Evolutionary conservation across 148 eudicot species (phyloP), one percentile per base, ranked within the genome.

Genomic region (Rhododendron ferrugineum): DNA sequence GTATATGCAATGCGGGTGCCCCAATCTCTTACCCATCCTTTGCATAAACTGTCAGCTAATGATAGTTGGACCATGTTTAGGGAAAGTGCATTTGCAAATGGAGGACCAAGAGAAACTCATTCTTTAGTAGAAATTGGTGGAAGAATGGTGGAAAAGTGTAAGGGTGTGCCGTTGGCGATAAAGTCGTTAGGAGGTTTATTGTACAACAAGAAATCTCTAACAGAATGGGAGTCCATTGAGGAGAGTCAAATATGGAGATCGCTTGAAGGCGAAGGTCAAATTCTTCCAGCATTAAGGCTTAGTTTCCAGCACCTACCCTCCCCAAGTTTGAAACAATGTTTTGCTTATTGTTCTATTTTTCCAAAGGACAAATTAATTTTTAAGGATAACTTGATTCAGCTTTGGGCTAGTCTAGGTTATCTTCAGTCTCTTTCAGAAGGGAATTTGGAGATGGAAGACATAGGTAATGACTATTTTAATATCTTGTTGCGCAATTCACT

Each of bases 21-120:
- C 18, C 4, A 14, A 20, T 40, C 52, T 16, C 9, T n/a, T 30
- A 14, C 84, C 37, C 46, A 37, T 75, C 8, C 0, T 18, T 16
- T 75, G 79, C 46, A 0, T 4, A 3, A 37, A 42, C 74, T 87
- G 22, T 49, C 89, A 18, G 16, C 60, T 0, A 36, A 81, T 1
- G 70, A 81, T 58, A 40, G 87, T 22, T 88, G 78, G 82, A 30
- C 56, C 56, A 14, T 52, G 56, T 52, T 52, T 52, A 14, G 18
- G 16, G 1, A 2, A 52, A 52, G 1, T 47, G 89, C 82, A 44
- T 80, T 80, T 26, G 75, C 75, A 22, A 11, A 0, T 70, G 37
- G 78, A 20, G 79, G 68, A 16, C 68, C 36, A 16, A 23, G 0
- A 14, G 82, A 56, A 13, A 44, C 49, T 1, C 6, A 2, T 2